phyloP scores from a whole-genome alignment of 441 rosid genomes.

The Gossypium gossypioides region DNA sequence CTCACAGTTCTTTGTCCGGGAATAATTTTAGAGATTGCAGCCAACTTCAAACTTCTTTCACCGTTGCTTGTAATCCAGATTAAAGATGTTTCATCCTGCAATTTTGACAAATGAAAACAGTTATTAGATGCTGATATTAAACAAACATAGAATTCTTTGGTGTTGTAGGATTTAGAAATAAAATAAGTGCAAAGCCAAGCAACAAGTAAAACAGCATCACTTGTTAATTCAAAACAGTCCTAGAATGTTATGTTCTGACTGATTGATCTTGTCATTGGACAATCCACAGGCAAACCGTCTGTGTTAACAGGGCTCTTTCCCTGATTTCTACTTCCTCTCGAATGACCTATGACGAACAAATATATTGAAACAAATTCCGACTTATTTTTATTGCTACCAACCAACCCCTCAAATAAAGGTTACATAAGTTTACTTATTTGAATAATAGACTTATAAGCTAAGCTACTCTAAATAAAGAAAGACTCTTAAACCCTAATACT shows the following conservation, averaged over 20 bases:
- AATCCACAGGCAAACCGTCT: too few relatives aligned
- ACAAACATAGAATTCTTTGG: neutral
- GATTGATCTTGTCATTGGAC: too few relatives aligned
- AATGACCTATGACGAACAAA: neutral
- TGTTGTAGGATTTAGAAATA: neutral
- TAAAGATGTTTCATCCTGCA: constrained; percentile 86
- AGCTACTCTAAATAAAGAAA: neutral
- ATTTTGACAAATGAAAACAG: constrained; percentile 12
- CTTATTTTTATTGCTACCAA: too few relatives aligned
- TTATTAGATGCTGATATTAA: neutral
- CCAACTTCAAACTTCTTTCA: constrained; percentile 76
- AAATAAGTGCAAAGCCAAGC: neutral
- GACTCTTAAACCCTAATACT: too few relatives aligned
- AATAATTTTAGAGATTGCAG: constrained; percentile 67
- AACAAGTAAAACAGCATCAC: neutral
- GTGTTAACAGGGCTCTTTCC: neutral
- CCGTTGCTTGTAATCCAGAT: constrained; percentile 79
- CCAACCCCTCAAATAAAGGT: neutral
- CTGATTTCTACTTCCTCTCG: neutral
- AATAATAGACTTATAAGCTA: neutral
- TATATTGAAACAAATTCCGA: too few relatives aligned
- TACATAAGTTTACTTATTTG: neutral
- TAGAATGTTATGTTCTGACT: neutral
- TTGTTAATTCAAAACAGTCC: neutral
- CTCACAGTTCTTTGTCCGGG: constrained; percentile 97